Base-by-base conservation (phyloP, 2,329 filamentous ascomycete species). In the Lasiodiplodia citricola region DNA sequence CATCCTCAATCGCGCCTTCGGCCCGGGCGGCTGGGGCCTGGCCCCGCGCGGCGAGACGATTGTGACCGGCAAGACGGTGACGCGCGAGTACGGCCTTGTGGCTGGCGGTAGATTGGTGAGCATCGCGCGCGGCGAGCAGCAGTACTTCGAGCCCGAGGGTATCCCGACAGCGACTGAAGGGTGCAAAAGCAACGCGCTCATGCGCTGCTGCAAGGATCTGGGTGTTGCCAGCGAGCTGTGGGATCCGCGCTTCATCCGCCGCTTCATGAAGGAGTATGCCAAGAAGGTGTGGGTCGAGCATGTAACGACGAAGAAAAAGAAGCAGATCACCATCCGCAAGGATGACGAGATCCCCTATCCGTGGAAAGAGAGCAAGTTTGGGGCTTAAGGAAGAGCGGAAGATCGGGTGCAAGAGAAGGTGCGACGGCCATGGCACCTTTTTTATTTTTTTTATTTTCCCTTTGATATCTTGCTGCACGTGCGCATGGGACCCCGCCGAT, bases 121-220 rank as follows among this genome's bases (percentile, higher is more conserved):
- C 35, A 92, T 98, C 73, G 94, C 96, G 0, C 92, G 96, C 73
- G 96, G 96, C 77, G 96, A 98, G 81, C 95, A 97, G 84, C 89
- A 92, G 73, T 99, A 96, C 82, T 99, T 98, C 83, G 89, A 88
- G 74, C 87, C 93, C 41, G 94, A 97, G 74, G 91, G 92, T 67
- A 94, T 99, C 71, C 94, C 96, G 31, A 97, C 94, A 1, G 94
- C 96, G 10, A 94, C 94, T 70, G 96, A 99, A 82, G 96, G 96
- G 66, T 97, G 94, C 86, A 97, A 97, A 82, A 97, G 94, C 71
- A 99, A 99, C 78, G 96, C 96, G 14, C 86, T 99, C 73, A 96
- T 98, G 90, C 92, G 96, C 69, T 98, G 95, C 87, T 98, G 96
- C 85, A 99, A 99, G 84, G 96, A 99, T 80, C 83, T 99, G 38